Conservation (phyloP, 805 yeast genomes). For the Alloascoidea africana region DNA sequence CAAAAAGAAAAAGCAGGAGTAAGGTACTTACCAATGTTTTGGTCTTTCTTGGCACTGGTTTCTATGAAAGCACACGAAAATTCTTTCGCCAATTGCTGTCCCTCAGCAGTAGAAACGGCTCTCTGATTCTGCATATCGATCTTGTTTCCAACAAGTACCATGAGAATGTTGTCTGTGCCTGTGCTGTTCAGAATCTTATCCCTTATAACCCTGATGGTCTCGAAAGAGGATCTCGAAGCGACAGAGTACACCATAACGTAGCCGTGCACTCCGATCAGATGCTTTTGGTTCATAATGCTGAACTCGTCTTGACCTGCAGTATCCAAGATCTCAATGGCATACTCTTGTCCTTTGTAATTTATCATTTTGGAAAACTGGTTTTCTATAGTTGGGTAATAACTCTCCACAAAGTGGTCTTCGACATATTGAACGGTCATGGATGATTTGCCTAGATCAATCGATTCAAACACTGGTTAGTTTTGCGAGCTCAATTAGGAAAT, state of each 20-base stretch:
- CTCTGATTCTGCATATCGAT: constrained; percentile 54
- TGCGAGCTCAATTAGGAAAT: too few species aligned
- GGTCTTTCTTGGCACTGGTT: constrained; percentile 69
- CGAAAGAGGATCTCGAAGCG: constrained; percentile 64
- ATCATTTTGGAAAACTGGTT: constrained; percentile 66
- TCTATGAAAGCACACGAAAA: constrained; percentile 65
- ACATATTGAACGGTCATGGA: constrained; percentile 74
- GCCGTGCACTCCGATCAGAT: constrained; percentile 72
- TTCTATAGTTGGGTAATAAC: constrained; percentile 84
- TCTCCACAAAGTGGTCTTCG: constrained; percentile 78
- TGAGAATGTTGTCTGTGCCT: constrained; percentile 59
- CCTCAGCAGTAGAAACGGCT: constrained; percentile 47
- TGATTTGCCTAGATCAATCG: constrained; percentile 41
- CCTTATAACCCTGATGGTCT: constrained; percentile 57
- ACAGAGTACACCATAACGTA: constrained; percentile 72
- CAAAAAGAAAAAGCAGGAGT: neutral
- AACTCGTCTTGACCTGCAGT: constrained; percentile 93
- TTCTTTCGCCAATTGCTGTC: constrained; percentile 42
- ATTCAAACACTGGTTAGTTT: too few species aligned
- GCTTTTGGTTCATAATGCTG: constrained; percentile 63
- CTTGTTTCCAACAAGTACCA: constrained; percentile 67
- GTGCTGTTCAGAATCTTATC: constrained; percentile 69
- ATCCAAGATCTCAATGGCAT: constrained; percentile 72
- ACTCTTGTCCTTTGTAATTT: constrained; percentile 55
- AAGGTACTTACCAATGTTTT: constrained; percentile 42